Evolutionary conservation across 2,329 filamentous ascomycete species (phyloP).

Genomic region (Botryotinia calthae): DNA sequence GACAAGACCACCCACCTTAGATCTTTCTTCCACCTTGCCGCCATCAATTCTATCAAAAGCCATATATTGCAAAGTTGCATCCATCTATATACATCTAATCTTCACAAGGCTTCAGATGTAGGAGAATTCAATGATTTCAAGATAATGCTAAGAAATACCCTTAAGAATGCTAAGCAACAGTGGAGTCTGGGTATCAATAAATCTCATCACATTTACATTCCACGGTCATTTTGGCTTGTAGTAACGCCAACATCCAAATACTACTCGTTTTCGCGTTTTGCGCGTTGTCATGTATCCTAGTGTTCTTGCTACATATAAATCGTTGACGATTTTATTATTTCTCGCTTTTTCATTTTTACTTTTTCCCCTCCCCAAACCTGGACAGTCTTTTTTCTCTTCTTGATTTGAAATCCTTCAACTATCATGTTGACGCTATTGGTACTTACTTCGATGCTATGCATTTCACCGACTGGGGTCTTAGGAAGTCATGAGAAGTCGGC

Average conservation of each 20-base stretch:
- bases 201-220: slow-evolving; percentile 13
- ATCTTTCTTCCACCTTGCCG: not conserved
- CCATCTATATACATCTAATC: not conserved
- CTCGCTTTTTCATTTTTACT: not conserved
- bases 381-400: not conserved
- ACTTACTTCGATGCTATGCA: slow-evolving; percentile 1
- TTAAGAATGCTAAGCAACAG: slow-evolving; percentile 3
- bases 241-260: not conserved
- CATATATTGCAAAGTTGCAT: not conserved
- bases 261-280: not conserved
- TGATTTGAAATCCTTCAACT: not conserved
- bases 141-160: not conserved
- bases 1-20: not conserved
- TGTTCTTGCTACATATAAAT: not conserved
- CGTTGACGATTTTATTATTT: slow-evolving; percentile 15
- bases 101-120: not conserved
- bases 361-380: slow-evolving; percentile 7
- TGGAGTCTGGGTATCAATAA: slow-evolving; percentile 1
- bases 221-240: not conserved
- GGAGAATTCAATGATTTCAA: not conserved
- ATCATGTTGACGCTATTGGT: not conserved
- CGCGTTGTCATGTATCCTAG: not conserved
- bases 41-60: not conserved
- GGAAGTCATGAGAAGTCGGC: not conserved
- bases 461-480: not conserved